Base-by-base conservation (phyloP, 2,329 filamentous ascomycete species). In the Fusarium fujikuroi region DNA sequence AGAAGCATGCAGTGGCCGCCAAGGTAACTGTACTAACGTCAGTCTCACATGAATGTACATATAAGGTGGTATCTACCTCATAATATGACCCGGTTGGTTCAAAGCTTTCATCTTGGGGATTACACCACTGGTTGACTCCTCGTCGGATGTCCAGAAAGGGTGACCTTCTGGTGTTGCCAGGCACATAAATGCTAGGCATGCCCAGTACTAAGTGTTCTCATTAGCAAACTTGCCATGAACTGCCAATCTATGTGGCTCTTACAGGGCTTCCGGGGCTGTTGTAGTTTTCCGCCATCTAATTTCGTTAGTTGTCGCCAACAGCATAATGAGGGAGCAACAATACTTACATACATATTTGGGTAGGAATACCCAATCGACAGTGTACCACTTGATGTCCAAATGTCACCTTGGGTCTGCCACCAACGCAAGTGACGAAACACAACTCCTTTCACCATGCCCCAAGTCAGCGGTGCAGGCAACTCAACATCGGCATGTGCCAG, bases 361-460 rank as follows among this genome's bases (percentile, higher is more conserved):
- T 94, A 95, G 1, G 90, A 90, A 79, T 94, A 95, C 60, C 93
- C 93, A 66, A 94, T 89, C 6, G 90, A 93, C 66, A 95, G 83
- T 56, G 93, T 95, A 39, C 93, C 93, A 69, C 92, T 91, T 2
- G 91, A 83, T 62, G 91, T 92, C 87, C 93, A 95, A 63, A 95
- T 94, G 74, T 93, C 89, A 32, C 87, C 84, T 75, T 95, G 92
- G 1, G 87, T 91, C 77, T 93, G 91, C 93, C 93, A 95, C 92
- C 92, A 95, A 14, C 93, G 87, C 43, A 95, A 83, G 77, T 95
- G 92, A 19, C 93, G 87, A 63, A 95, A 82, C 43, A 94, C 86
- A 19, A 95, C 87, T 5, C 93, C 93, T 80, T 94, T 94, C 21
- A 95, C 91, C 75, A 93, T 92, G 6, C 93, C 93, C 92, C 92